phyloP scores from a whole-genome alignment of 805 yeast genomes.

The Saturnispora saitoi region DNA sequence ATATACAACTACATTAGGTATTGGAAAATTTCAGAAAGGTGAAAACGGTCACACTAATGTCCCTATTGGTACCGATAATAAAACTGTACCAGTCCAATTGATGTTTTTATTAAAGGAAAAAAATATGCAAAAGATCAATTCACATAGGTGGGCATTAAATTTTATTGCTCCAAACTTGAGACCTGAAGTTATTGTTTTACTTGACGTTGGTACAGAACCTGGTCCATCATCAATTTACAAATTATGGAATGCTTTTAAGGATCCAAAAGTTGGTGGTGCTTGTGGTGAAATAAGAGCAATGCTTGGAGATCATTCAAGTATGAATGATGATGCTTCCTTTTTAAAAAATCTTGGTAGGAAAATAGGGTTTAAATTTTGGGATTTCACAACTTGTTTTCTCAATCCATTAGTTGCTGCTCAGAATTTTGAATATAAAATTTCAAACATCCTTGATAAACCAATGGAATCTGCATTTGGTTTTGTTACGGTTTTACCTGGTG shows the following conservation, averaged over 20 bases:
- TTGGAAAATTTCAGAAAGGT: constrained; percentile 36
- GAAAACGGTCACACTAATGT: constrained; percentile 45
- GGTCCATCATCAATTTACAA: constrained; percentile 79
- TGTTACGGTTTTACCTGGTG: constrained; percentile 92
- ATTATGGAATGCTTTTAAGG: constrained; percentile 77
- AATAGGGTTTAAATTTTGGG: constrained; percentile 39
- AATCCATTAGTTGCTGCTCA: constrained; percentile 88
- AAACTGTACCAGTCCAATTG: constrained; percentile 72
- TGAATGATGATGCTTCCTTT: constrained; percentile 25
- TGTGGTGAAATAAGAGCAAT: constrained; percentile 93
- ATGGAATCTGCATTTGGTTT: constrained; percentile 91
- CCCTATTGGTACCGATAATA: constrained; percentile 49
- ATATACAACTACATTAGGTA: constrained; percentile 84
- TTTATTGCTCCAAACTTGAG: constrained; percentile 75
- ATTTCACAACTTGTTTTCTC: constrained; percentile 45
- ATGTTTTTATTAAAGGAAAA: constrained; percentile 83
- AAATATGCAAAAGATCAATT: constrained; percentile 83
- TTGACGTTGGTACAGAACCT: constrained; percentile 95
- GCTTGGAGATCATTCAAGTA: constrained; percentile 26
- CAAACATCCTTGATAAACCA: constrained; percentile 90
- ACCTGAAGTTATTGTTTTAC: constrained; percentile 72
- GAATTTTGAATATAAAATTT: constrained; percentile 92
- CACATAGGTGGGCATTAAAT: constrained; percentile 95
- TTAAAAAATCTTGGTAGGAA: constrained; percentile 18
- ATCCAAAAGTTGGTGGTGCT: constrained; percentile 86